These are phyloP conservation scores for Aspergillus sp. DNA, from an alignment of 2,329 filamentous ascomycete genomes.

Conservation along the genomic window DNA sequence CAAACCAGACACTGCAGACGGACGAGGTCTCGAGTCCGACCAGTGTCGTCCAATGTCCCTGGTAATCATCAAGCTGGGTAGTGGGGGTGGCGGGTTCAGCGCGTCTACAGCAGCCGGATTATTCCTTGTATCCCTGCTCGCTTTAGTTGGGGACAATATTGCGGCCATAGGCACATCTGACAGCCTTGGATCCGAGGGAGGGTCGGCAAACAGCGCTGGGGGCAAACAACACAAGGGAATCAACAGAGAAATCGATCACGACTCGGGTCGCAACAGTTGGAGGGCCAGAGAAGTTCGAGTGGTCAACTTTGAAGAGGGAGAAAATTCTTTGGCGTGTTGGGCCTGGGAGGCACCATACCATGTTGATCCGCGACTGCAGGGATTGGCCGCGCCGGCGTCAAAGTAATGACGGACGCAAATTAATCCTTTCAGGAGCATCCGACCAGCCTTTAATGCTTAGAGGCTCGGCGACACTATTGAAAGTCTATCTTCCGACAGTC, in stretches of 20 bases:
- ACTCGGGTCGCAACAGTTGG: neutral
- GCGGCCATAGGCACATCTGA: constrained; percentile 3
- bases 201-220: neutral
- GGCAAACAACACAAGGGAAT: neutral
- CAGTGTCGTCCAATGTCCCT: constrained; percentile 3
- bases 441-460: constrained; percentile 2
- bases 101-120: constrained; percentile 10
- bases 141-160: constrained; percentile 10
- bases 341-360: constrained; percentile 4
- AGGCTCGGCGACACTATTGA: constrained; percentile 1
- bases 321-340: constrained; percentile 5
- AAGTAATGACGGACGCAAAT: constrained; percentile 5
- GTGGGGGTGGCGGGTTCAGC: constrained; percentile 10
- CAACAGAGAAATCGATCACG: neutral
- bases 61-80: constrained; percentile 9
- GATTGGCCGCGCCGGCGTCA: constrained; percentile 8
- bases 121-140: constrained; percentile 8
- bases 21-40: constrained; percentile 4
- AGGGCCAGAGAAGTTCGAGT: neutral
- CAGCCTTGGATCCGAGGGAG: neutral
- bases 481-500: neutral
- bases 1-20: constrained; percentile 3
- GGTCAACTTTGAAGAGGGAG: constrained; percentile 1
- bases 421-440: constrained; percentile 4
- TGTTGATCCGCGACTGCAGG: constrained; percentile 8